Base-by-base conservation (phyloP, 768 basidiomycete genomes). In the Mycena leptocephala region DNA sequence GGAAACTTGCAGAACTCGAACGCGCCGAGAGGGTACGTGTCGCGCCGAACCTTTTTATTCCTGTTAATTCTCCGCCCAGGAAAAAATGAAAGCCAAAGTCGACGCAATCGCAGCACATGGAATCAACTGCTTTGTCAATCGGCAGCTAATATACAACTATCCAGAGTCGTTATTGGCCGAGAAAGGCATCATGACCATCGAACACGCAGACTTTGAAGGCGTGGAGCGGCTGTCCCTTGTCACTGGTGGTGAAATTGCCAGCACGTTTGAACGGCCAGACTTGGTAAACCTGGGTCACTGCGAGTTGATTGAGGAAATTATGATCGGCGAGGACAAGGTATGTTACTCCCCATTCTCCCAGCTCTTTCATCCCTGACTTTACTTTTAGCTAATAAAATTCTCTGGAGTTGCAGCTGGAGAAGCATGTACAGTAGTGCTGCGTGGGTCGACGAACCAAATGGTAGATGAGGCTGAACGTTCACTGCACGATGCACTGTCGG, bases 1-100 rank as follows among this genome's bases (percentile, higher is more conserved):
- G 97, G 66, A 99, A 99, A 87, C 92, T 99, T 9, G 98, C 98
- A 10, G 98, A 99, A 85, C 93, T 99, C 22, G 98, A 99, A 85
- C 94, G 97, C 14, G 98, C 98, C 8, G 98, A 99, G 86, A 90
- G 93, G 81, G 95, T 94, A 79, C 35, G 90, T 85, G 53, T 48
- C 65, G 22, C n/a, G 14, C 46, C 48, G 18, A n/a, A 9, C 16
- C 22, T 20, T 67, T 41, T 46, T 18, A 28, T 48, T 58, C 26
- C 11, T 48, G 70, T 51, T 41, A 35, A 48, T 66, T 51, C 76
- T 33, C 13, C 37, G 37, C 64, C n/a, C 81, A 97, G 96, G 98
- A 99, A 88, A 99, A 99, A 91, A 99, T 99, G 98, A 98, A 98
- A 87, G 94, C 92, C 74, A 99, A 99, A 88, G 97, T 99, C 8